Percentiles rank a stretch among this genome's conserved stretches.
These are phyloP conservation scores for Penicillium lagena DNA, from an alignment of 495 filamentous ascomycete species.

Conservation along the genomic window DNA sequence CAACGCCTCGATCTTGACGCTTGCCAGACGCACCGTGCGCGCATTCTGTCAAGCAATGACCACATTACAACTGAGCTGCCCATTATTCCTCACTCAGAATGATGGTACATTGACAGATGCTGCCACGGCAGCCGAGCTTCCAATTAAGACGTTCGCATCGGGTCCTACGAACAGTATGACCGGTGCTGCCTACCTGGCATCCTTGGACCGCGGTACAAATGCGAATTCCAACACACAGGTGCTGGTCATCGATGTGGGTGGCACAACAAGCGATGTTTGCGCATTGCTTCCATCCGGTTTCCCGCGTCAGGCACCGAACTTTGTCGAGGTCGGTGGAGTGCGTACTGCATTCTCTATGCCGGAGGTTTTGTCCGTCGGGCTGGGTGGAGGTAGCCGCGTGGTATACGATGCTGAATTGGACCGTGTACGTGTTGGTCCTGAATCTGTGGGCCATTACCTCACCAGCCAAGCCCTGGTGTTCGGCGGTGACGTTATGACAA, in stretches of 20 bases:
- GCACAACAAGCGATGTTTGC: slow-evolving; percentile 51
- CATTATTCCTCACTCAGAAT: slow-evolving; percentile 46
- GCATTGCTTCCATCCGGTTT: slow-evolving; percentile 46
- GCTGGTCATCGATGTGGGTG: slow-evolving; percentile 24
- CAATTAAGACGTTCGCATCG: slow-evolving; percentile 42
- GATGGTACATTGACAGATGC: slow-evolving; percentile 45
- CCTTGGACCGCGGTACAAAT: slow-evolving; percentile 3
- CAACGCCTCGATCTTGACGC: slow-evolving; percentile 42
- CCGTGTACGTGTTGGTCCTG: slow-evolving; percentile 42
- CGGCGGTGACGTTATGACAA: slow-evolving; percentile 44
- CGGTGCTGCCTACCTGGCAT: slow-evolving; percentile 37
- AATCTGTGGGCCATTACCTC: slow-evolving; percentile 49
- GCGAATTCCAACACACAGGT: slow-evolving; percentile 1
- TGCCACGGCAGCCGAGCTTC: slow-evolving; percentile 34
- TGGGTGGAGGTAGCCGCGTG: slow-evolving; percentile 49
- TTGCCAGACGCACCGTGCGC: slow-evolving; percentile 36
- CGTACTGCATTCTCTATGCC: slow-evolving; percentile 49
- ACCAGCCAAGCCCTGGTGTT: slow-evolving; percentile 42
- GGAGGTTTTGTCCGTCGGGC: slow-evolving; percentile 44
- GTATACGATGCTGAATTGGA: slow-evolving; percentile 22
- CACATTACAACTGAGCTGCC: slow-evolving; percentile 34
- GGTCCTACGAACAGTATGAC: slow-evolving; percentile 48
- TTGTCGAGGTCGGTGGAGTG: slow-evolving; percentile 39
- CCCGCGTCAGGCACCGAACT: slow-evolving; percentile 44
- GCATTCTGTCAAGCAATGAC: slow-evolving; percentile 38